phyloP scores from a whole-genome alignment of 1,284 basidiomycete genomes.

The Coriolopsis trogii region DNA sequence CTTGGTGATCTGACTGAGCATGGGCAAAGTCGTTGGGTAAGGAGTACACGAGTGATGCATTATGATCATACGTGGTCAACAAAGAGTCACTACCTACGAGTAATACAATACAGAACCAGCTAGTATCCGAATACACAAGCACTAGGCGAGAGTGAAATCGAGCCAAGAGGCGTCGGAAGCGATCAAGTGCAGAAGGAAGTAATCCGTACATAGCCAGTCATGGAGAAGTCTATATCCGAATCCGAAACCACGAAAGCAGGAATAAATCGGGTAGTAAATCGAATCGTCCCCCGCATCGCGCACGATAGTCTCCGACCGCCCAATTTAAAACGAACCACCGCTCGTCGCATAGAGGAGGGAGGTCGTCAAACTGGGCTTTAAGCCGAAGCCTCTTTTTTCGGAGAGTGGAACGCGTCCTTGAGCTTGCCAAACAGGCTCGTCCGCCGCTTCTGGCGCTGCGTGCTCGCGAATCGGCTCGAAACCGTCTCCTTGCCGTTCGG shows the following conservation, averaged over 20 bases:
- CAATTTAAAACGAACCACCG: not conserved
- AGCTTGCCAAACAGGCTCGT: constrained; percentile 35
- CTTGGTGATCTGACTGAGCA: not conserved
- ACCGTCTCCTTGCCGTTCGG: constrained; percentile 17
- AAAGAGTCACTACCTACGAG: constrained; percentile 2
- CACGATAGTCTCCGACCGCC: not conserved
- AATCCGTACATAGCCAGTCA: constrained; percentile 18
- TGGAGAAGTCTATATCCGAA: constrained; percentile 21
- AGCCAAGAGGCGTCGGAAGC: not conserved
- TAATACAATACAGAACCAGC: constrained; percentile 8
- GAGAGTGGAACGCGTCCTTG: constrained; percentile 32
- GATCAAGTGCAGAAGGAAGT: constrained; percentile 3
- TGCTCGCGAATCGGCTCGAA: constrained; percentile 20
- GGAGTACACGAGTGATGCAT: not conserved
- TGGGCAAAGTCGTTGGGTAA: not conserved
- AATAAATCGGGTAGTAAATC: not conserved
- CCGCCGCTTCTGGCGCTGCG: constrained; percentile 30
- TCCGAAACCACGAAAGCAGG: constrained; percentile 1
- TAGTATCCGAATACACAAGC: constrained; percentile 14
- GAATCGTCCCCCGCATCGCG: constrained; percentile 2
- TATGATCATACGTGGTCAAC: not conserved
- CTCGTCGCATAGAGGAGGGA: too few species aligned
- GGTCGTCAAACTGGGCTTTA: not conserved
- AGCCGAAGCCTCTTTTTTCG: constrained; percentile 16
- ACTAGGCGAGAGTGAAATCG: constrained; percentile 1